Base-by-base conservation (phyloP, 2,329 filamentous ascomycete species). In the Colletotrichum neosansevieriae region DNA sequence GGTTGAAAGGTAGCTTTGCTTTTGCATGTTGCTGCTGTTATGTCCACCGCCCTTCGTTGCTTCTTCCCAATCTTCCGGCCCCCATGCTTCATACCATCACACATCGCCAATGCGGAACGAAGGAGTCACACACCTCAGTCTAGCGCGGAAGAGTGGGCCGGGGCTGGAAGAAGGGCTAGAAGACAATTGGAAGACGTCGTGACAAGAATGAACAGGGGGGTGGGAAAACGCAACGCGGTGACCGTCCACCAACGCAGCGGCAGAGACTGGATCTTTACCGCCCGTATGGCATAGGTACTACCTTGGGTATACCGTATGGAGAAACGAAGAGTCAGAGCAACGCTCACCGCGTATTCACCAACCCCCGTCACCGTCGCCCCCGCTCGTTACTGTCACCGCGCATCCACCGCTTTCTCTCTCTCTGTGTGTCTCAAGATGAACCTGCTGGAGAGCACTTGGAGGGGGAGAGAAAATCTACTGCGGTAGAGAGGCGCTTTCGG, bases 351-450 rank as follows among this genome's bases (percentile, higher is more conserved):
- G 66, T 59, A 40, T 69, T 69, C 54, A 40, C 49, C 49, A 68
- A 56, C 66, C 65, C 66, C 62, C 61, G 65, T 64, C 65, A 67
- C 61, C 66, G 61, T 65, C 66, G 57, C 61, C 66, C 62, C 66
- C 59, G 58, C 60, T 64, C 66, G 65, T 64, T 60, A 68, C 61
- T 61, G 66, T 66, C 66, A 69, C 66, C 66, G 42, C 54, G 53
- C 54, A 68, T 49, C 61, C 19, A 42, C 34, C 17, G n/a, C 29
- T 29, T 19, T 29, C 29, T 29, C 29, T 29, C 29, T 29, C 29
- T 2, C 24, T 24, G 1, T 24, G 3, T 24, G 4, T 24, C 21
- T 24, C 4, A 7, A 29, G 2, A 29, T 29, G 29, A 19, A 24
- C 49, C 44, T n/a, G 38, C 45, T 36, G 45, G 19, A 19, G 42